Evolutionary conservation across 345 rosid species (phyloP), one percentile per base, ranked within the genome.

Genomic region (Turritis glabra): DNA sequence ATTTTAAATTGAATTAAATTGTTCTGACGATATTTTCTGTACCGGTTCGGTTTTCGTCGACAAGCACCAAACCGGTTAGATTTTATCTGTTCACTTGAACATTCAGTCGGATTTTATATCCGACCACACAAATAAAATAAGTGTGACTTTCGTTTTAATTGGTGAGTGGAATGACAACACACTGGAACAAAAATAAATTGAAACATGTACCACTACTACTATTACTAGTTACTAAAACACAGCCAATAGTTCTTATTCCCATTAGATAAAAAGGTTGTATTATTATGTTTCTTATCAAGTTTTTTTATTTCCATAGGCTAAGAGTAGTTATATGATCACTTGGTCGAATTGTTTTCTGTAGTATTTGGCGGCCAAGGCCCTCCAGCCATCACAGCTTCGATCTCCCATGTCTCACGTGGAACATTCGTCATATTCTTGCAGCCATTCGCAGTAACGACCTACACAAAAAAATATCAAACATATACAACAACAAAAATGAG

Each of bases 301-400:
- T 66, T 40, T 35, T 13, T 29, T 0, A 3, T 25, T 52, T 53
- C n/a, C n/a, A 23, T 13, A 23, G 46, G 40, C 25, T 22, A 60
- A 62, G 13, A 3, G 60, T 51, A 30, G 50, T 13, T 4, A 25
- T 4, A 25, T 25, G 62, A 48, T 77, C 62, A 77, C 67, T 77
- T 77, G 48, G 76, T 64, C 22, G 19, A 10, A 56, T 48, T 12
- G 71, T 63, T 70, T 55, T 14, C 33, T 18, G 43, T 32, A 9
- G 53, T 57, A 64, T 62, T 58, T 13, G 30, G 77, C 0, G 90
- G 92, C 98, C 97, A 90, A 22, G 89, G 80, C 11, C 74, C 88
- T 55, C 96, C 97, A 19, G 91, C 90, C 98, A 93, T 93, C 14
- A 89, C 92, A 3, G 97, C 92, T 88, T 93, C 97, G 72, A 93